Percentiles rank a stretch among this genome's conserved stretches.
These are phyloP conservation scores for Hygrocybe coccinea DNA, from an alignment of 768 basidiomycete species.

Conservation along the genomic window DNA sequence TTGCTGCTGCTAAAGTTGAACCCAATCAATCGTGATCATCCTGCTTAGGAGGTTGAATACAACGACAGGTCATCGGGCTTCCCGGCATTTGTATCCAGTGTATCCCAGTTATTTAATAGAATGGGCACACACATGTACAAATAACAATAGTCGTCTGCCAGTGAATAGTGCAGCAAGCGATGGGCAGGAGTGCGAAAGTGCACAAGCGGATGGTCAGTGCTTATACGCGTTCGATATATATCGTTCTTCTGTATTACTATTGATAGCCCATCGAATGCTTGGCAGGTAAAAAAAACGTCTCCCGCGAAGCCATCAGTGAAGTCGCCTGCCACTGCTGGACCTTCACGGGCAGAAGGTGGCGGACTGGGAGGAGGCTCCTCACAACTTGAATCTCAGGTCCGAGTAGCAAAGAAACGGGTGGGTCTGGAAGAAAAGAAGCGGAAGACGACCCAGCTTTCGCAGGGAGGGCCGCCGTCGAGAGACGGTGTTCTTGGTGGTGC, in stretches of 20 bases:
- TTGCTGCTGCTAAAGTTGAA: no score
- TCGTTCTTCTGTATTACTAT: conserved; percentile 3
- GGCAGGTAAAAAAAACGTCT: conserved; percentile 17
- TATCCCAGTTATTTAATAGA: no score
- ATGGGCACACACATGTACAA: no score
- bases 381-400: conserved; percentile 32
- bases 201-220: conserved; percentile 54
- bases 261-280: conserved; percentile 22
- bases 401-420: conserved; percentile 47
- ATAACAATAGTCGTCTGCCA: no score
- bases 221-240: background rate
- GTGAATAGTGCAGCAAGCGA: conserved; percentile 16
- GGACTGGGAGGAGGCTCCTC: background rate
- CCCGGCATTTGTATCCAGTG: no score
- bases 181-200: conserved; percentile 65
- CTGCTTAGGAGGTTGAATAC: no score
- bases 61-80: no score
- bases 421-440: conserved; percentile 43
- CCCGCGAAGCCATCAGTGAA: no score
- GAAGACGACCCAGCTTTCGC: no score
- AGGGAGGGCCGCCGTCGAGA: conserved; percentile 14
- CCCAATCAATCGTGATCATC: no score
- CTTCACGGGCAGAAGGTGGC: conserved; percentile 8
- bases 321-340: conserved; percentile 13
- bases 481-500: conserved; percentile 61